Conservation (phyloP, 176 grass and related monocot genomes). For the Triticum urartu region DNA sequence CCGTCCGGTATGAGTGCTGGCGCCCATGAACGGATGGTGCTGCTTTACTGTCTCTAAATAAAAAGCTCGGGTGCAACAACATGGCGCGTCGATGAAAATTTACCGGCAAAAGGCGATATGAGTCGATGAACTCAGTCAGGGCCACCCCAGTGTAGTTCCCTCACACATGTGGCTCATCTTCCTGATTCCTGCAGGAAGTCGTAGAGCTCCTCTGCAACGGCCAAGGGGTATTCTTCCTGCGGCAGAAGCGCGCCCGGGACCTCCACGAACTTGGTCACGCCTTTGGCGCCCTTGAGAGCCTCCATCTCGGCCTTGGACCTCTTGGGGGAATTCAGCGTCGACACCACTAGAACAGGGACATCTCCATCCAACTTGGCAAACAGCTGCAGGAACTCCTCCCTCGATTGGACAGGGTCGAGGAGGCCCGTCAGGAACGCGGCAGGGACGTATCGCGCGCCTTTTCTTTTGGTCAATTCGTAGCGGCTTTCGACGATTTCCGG, state of each 20-base stretch:
- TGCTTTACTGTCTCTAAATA: constrained; percentile 12
- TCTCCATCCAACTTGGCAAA: constrained; percentile 67
- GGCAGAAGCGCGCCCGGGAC: constrained; percentile 88
- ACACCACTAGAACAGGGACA: constrained; percentile 55
- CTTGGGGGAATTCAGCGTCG: constrained; percentile 61
- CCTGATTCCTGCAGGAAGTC: constrained; percentile 53
- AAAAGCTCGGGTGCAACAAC: background rate
- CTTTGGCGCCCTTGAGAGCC: constrained; percentile 65
- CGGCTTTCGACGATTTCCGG: constrained; percentile 70
- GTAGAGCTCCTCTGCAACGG: constrained; percentile 71
- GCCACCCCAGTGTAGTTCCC: background rate
- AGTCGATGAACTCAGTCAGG: background rate
- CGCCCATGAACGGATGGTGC: constrained; percentile 13
- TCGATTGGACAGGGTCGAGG: constrained; percentile 79
- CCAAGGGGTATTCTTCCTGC: constrained; percentile 82
- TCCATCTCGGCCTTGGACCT: constrained; percentile 94
- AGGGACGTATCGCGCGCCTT: constrained; percentile 82
- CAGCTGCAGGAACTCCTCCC: constrained; percentile 77
- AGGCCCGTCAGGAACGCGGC: constrained; percentile 87
- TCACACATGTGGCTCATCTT: constrained; percentile 6
- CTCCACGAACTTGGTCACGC: constrained; percentile 78
- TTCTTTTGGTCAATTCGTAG: constrained; percentile 75
- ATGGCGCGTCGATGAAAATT: constrained; percentile 5
- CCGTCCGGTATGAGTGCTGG: background rate
- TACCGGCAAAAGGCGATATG: background rate